Base-by-base conservation (phyloP, 805 yeast species). In the Brettanomyces bruxellensis region DNA sequence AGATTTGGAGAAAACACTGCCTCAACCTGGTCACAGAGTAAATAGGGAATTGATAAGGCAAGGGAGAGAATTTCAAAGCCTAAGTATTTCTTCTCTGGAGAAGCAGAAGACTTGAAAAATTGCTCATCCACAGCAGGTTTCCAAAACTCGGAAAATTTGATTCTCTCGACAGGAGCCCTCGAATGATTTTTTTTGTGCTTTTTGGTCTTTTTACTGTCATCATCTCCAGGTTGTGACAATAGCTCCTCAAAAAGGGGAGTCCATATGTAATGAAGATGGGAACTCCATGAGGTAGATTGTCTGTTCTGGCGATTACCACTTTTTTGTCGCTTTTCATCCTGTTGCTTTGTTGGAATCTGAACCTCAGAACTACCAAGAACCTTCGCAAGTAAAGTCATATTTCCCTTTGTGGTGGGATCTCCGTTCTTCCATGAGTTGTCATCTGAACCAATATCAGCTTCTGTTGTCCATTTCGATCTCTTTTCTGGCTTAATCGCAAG, bases 11-110 rank as follows among this genome's bases (percentile, higher is more conserved):
- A 75, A 59, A 84, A 72, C 2, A 82, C 35, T 6, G 37, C 13
- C 13, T 52, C 48, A 11, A 59, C 43, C 8, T 55, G 55, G 13
- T 48, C 24, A 34, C 46, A 35, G 1, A 56, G 43, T 25, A 61
- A 40, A 1, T 40, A 36, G 5, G 52, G 54, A 25, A 55, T 47
- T 39, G 62, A 58, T 5, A 81, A 59, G 46, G 79, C 71, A 44
- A 71, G 67, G 38, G 66, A 70, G 50, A 90, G 79, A 9, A 89
- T 74, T 54, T 85, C 85, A 55, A 90, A 79, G 0, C 96, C 98
- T 76, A 87, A 77, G 62, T 74, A 86, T 61, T 90, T 91, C 47
- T 96, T 72, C 61, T 90, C 97, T 32, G 82, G 77, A 1, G 96
- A 88, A 0, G 96, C 72, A 52, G 81, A 78, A 35, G 78, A 79